Conservation (phyloP, 805 yeast genomes). For the Hanseniaspora mollemarum region DNA sequence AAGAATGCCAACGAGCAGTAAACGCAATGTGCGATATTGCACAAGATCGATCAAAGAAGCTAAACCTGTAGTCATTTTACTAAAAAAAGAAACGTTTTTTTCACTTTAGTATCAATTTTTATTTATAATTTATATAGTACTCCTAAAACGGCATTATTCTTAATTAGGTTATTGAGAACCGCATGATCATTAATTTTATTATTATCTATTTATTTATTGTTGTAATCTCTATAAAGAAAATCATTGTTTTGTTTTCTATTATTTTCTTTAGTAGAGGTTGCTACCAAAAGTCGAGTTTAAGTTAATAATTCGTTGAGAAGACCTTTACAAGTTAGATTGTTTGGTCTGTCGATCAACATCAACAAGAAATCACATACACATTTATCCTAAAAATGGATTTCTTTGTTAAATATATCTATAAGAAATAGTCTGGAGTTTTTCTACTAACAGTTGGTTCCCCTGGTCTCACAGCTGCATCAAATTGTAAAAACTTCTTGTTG, state of each 20-base stretch:
- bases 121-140: neutral
- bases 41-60: slow-evolving; percentile 53
- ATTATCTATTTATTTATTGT: too few species aligned
- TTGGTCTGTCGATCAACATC: too few species aligned
- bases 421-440: slow-evolving; percentile 93
- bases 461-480: slow-evolving; percentile 92
- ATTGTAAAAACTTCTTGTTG: slow-evolving; percentile 82
- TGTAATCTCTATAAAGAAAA: too few species aligned
- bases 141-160: neutral
- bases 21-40: slow-evolving; percentile 92
- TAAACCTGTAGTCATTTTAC: neutral
- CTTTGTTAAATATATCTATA: slow-evolving; percentile 37
- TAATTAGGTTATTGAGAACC: too few species aligned
- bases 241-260: neutral
- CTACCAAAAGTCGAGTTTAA: too few species aligned
- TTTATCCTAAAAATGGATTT: too few species aligned
- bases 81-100: neutral
- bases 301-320: neutral
- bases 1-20: slow-evolving; percentile 58
- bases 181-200: too few species aligned
- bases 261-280: too few species aligned
- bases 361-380: too few species aligned
- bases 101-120: neutral
- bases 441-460: slow-evolving; percentile 96
- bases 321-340: too few species aligned